Evolutionary conservation across 495 filamentous ascomycete species (phyloP).

Genomic region (Podospora anserina): DNA sequence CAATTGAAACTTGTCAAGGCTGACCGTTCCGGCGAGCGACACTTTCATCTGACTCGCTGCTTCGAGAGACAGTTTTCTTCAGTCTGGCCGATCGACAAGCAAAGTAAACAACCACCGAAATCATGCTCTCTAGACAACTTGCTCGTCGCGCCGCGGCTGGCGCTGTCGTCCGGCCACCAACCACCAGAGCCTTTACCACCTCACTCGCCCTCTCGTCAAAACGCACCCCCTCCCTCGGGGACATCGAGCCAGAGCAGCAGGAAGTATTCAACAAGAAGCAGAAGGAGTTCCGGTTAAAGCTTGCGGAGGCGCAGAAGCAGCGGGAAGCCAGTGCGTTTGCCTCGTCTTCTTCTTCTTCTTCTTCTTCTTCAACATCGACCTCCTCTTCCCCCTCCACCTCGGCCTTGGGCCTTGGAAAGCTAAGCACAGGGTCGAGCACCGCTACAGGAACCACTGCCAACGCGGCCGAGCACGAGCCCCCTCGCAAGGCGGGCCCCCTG

Average conservation of each 20-base stretch:
- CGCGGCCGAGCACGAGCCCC: constrained; percentile 39
- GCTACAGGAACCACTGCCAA: constrained; percentile 49
- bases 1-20: constrained; percentile 1
- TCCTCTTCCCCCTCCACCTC: constrained; percentile 29
- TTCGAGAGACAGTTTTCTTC: constrained; percentile 16
- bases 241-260: constrained; percentile 66
- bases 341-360: constrained; percentile 45
- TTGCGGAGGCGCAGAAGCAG: constrained; percentile 72
- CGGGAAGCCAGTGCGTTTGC: constrained; percentile 73
- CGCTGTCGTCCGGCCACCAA: constrained; percentile 6
- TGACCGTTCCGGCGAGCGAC: neutral
- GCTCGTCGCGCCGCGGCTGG: constrained; percentile 32
- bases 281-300: constrained; percentile 78
- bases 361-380: constrained; percentile 50
- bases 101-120: constrained; percentile 10
- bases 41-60: neutral
- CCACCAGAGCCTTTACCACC: constrained; percentile 58
- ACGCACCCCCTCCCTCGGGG: constrained; percentile 74
- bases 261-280: constrained; percentile 75
- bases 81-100: constrained; percentile 12
- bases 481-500: constrained; percentile 52
- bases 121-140: constrained; percentile 30
- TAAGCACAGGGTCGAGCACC: constrained; percentile 46
- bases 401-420: constrained; percentile 61
- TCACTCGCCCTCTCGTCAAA: constrained; percentile 45